Conservation (phyloP, 1,139 yeast genomes). For the Kodamaea alishanica region DNA sequence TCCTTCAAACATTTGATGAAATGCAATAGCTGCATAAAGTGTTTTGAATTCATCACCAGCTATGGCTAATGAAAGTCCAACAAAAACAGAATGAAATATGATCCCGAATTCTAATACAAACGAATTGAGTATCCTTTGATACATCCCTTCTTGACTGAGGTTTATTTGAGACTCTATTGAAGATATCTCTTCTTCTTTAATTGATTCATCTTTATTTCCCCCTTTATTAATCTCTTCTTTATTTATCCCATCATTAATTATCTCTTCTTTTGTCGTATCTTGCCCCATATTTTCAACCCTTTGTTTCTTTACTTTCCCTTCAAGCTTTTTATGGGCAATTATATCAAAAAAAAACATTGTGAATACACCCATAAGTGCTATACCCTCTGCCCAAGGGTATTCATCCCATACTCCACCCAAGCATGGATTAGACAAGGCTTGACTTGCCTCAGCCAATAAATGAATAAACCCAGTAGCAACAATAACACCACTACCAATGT, state of each 20-base stretch:
- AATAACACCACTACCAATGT: constrained; percentile 35
- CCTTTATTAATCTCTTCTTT: background rate
- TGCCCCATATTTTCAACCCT: background rate
- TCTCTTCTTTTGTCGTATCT: too few species aligned
- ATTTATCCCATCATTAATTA: background rate
- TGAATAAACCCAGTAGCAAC: constrained; percentile 36
- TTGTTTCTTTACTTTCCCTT: constrained; percentile 4
- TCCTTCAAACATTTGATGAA: constrained; percentile 44
- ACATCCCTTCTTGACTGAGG: constrained; percentile 7
- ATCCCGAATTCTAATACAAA: constrained; percentile 39
- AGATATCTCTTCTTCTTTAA: background rate
- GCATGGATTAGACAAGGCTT: constrained; percentile 30
- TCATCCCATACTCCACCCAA: constrained; percentile 33
- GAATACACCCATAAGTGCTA: constrained; percentile 37
- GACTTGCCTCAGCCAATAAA: constrained; percentile 28
- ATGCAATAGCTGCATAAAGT: constrained; percentile 35
- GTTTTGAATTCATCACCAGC: constrained; percentile 36
- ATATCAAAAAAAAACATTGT: constrained; percentile 30
- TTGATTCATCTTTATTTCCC: background rate
- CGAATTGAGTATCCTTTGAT: constrained; percentile 22
- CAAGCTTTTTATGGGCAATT: constrained; percentile 23
- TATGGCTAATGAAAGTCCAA: constrained; percentile 39
- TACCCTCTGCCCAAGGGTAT: constrained; percentile 43
- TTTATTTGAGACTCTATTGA: background rate
- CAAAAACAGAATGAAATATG: constrained; percentile 39